Evolutionary conservation across 164 flowering plant genomes (phyloP).

Genomic region (Hamamelis virginiana): DNA sequence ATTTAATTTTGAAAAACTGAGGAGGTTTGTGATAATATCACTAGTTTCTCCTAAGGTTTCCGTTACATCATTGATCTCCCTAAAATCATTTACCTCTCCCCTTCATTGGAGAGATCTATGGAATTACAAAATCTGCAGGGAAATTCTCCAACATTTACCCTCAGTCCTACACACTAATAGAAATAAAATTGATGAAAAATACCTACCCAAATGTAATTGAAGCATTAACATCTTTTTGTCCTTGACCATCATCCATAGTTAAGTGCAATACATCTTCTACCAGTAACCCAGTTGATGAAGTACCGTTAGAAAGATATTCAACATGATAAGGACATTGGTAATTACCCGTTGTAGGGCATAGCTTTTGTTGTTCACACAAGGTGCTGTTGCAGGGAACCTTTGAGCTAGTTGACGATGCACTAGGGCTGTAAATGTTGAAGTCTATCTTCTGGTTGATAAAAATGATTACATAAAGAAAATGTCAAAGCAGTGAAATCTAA

Average conservation of each 20-base stretch:
- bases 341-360: slow-evolving; percentile 36
- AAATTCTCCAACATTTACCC: too few species aligned
- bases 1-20: too few species aligned
- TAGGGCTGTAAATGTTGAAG: slow-evolving; percentile 71
- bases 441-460: slow-evolving; percentile 35
- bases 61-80: too few species aligned
- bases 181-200: background rate
- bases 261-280: slow-evolving; percentile 83
- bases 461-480: background rate
- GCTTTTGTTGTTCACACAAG: slow-evolving; percentile 35
- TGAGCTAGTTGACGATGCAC: slow-evolving; percentile 61
- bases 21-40: too few species aligned
- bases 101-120: too few species aligned
- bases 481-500: too few species aligned
- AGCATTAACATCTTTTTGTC: slow-evolving; percentile 44
- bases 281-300: slow-evolving; percentile 72
- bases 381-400: slow-evolving; percentile 57
- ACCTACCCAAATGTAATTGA: slow-evolving; percentile 75
- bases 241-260: slow-evolving; percentile 41
- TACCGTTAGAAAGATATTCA: slow-evolving; percentile 57
- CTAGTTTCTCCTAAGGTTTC: too few species aligned
- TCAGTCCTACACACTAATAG: too few species aligned
- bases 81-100: too few species aligned
- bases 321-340: slow-evolving; percentile 65
- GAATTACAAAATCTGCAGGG: too few species aligned